Evolutionary conservation across 1,284 basidiomycete species (phyloP), one percentile per base, ranked within the genome.

Genomic region (Neotropicomus parvogracilis): DNA sequence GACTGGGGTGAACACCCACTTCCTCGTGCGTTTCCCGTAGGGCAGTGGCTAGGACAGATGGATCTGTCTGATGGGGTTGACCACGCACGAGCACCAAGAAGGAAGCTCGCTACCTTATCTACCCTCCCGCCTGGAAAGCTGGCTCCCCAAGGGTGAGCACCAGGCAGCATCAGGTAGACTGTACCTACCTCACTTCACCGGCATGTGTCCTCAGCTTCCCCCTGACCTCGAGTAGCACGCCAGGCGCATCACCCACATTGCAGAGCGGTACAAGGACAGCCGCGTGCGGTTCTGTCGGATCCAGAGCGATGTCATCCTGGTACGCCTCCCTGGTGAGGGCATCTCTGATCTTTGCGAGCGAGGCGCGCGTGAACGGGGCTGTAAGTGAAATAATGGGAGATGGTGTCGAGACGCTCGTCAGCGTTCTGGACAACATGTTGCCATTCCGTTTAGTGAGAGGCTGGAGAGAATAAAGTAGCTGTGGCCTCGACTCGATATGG

Each of bases 51-150:
- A 79, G 57, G 34, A 80, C 71, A 3, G 79, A 78, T 24, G 59
- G 49, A 58, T 87, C 84, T 48, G 68, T 74, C 85, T 84, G 57
- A n/a, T 26, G 14, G 33, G 44, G 33, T 28, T 11, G 13, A 10
- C n/a, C 17, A 17, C n/a, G 32, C 16, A 20, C 32, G 16, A 29
- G 17, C 10, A 21, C 20, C 35, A 24, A 26, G 17, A 20, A 8
- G 35, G 21, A 24, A 21, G 9, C 51, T 24, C 69, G 72, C 40
- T 56, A 81, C 81, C 52, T 79, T 65, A 61, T 89, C 87, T 29
- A 83, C 74, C 50, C 74, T 73, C 11, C 88, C 87, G n/a, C 88
- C 87, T 29, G 88, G 86, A 68, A 88, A 90, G 71, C 88, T 90
- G 58, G 7, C 6, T 29, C 24, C 5, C 19, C 14, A 41, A 46